A percentile compares a stretch with the other conserved stretches of the same genome.
These are phyloP conservation scores for Saccharomyces hybrid DNA, from an alignment of 1,139 yeast genomes.

Conservation along the genomic window DNA sequence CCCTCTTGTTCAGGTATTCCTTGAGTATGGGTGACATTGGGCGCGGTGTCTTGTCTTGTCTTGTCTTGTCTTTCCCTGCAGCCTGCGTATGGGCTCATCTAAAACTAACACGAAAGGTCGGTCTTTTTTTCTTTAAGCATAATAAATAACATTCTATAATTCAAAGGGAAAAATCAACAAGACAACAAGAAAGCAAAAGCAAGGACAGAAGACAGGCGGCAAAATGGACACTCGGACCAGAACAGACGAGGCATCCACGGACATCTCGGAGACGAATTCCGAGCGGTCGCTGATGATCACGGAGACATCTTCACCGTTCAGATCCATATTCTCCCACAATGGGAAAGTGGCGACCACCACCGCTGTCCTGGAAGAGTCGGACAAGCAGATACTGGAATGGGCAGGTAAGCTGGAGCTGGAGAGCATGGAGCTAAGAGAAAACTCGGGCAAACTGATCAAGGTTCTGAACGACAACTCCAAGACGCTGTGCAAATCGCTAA, in stretches of 20 bases:
- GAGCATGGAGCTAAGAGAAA: conserved; percentile 35
- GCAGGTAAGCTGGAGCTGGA: conserved; percentile 42
- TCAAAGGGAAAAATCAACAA: not conserved
- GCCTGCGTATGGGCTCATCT: not conserved
- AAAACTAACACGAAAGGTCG: not conserved
- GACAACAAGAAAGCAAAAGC: not conserved
- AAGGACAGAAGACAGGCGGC: too few species aligned
- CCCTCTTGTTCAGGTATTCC: conserved; percentile 37
- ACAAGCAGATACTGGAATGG: conserved; percentile 37
- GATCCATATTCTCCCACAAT: not conserved
- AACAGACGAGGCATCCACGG: conserved; percentile 3
- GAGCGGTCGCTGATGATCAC: conserved; percentile 4
- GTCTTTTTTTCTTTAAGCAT: not conserved
- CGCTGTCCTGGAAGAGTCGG: conserved; percentile 23
- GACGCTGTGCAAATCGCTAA: not conserved
- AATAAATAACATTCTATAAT: not conserved
- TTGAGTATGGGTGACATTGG: conserved; percentile 30
- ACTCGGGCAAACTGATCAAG: conserved; percentile 28
- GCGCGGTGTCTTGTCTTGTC: not conserved
- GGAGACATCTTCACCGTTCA: conserved; percentile 7
- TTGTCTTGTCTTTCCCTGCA: conserved; percentile 5
- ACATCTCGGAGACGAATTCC: not conserved
- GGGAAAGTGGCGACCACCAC: not conserved
- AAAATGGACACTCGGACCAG: not conserved
- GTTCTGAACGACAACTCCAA: conserved; percentile 5